Evolutionary conservation across 345 rosid species (phyloP), one percentile per base, ranked within the genome.

Genomic region (Aethionema arabicum): DNA sequence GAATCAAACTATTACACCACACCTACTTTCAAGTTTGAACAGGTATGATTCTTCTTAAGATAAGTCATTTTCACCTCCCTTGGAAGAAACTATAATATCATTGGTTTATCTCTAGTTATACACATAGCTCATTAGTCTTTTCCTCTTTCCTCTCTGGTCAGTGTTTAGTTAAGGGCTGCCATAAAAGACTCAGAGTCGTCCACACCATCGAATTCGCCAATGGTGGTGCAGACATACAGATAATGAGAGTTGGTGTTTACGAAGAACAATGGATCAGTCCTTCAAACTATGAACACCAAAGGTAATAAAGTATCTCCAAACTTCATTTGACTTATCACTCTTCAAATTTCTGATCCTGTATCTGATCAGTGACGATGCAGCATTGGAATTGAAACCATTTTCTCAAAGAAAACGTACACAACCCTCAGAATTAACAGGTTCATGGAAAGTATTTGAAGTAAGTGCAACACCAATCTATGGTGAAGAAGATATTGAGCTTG

Each of bases 91-190:
- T 21, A 21, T 21, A 1, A 21, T 21, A 21, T 21, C 27, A 21
- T 21, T 21, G 27, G 27, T 21, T 2, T 21, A 21, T 21, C 4
- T 6, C 36, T 4, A 12, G 15, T n/a, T 51, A 33, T 5, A 32
- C 0, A 11, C 30, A 11, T 29, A 5, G 10, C 51, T 51, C 50
- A 49, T 45, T n/a, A 11, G n/a, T n/a, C n/a, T n/a, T n/a, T 3
- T 37, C 50, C 2, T 56, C 50, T 1, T 56, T 60, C 38, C 13
- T 43, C 40, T 53, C 35, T 58, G 8, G 2, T 35, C 36, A 92
- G 96, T 88, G 96, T 72, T 66, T 92, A 84, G 98, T 92, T 52
- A 92, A 89, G 79, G 95, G 98, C 61, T 92, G 96, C 74, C 96
- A 88, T 79, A 92, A 85, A 77, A 83, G 96, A 77, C 85, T 92